phyloP scores from a whole-genome alignment of 192 early-diverging fungal genomes.

The Podila minutissima region DNA sequence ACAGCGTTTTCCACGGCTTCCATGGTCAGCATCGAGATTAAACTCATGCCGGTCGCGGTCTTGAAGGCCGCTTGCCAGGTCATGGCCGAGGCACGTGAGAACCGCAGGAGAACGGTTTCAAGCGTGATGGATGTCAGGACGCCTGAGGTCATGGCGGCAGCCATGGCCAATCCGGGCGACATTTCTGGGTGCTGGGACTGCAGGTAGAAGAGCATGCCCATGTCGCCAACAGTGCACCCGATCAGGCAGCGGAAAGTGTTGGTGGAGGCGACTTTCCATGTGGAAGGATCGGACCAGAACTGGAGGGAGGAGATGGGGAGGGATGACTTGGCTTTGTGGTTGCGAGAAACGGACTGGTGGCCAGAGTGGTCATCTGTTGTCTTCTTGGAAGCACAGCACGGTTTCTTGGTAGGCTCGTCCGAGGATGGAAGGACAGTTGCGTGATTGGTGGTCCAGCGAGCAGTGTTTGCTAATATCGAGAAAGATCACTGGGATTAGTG shows the following conservation, averaged over 20 bases:
- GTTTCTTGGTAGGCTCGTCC: background rate
- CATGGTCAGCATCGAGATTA: slow-evolving; percentile 67
- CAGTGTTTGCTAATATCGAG: background rate
- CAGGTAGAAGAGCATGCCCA: slow-evolving; percentile 63
- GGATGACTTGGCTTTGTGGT: background rate
- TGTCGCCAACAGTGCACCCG: slow-evolving; percentile 63
- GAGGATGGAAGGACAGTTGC: background rate
- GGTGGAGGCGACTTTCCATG: slow-evolving; percentile 53
- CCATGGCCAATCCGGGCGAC: slow-evolving; percentile 53
- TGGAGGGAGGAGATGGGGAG: slow-evolving; percentile 14
- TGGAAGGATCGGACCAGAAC: slow-evolving; percentile 55
- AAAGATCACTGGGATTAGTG: background rate
- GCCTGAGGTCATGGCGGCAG: slow-evolving; percentile 57
- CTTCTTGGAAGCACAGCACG: background rate
- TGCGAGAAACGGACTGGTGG: background rate
- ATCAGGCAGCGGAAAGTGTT: slow-evolving; percentile 66
- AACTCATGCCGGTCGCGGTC: slow-evolving; percentile 67
- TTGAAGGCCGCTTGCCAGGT: slow-evolving; percentile 50
- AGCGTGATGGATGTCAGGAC: slow-evolving; percentile 59
- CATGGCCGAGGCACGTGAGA: slow-evolving; percentile 32
- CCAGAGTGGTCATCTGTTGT: too few relatives aligned
- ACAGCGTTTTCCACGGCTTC: slow-evolving; percentile 63
- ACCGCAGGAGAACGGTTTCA: slow-evolving; percentile 56
- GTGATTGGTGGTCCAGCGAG: background rate
- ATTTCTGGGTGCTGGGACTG: slow-evolving; percentile 55